Evolutionary conservation across 1,284 basidiomycete species (phyloP).

Genomic region (Sanghuangporus baumii): DNA sequence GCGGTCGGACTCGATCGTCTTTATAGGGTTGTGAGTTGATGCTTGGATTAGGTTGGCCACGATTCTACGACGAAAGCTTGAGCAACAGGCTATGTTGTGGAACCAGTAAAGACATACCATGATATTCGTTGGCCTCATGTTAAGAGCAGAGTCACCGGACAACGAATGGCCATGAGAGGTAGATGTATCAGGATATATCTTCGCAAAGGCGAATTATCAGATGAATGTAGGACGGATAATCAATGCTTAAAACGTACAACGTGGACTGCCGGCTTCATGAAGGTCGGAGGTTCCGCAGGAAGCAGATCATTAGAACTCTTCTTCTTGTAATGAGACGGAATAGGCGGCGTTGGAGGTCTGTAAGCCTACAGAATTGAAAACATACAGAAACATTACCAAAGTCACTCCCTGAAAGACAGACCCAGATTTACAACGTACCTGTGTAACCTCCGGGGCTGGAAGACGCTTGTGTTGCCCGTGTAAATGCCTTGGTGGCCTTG

Average conservation of each 20-base stretch:
- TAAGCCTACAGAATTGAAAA: slow-evolving; percentile 23
- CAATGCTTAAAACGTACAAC: slow-evolving; percentile 7
- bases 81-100: not conserved
- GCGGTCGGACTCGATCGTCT: not conserved
- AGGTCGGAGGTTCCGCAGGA: slow-evolving; percentile 6
- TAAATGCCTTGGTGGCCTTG: slow-evolving; percentile 16
- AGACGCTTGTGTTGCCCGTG: slow-evolving; percentile 21
- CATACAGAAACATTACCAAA: not conserved
- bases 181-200: slow-evolving; percentile 18
- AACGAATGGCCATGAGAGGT: slow-evolving; percentile 14
- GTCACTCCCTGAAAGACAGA: slow-evolving; percentile 4
- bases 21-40: not conserved
- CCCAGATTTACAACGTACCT: not conserved
- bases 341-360: slow-evolving; percentile 32
- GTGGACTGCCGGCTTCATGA: slow-evolving; percentile 11
- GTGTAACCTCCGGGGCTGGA: slow-evolving; percentile 5
- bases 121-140: not conserved
- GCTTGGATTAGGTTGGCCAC: not conserved
- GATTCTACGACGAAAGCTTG: not conserved
- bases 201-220: not conserved
- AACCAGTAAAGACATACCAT: not conserved
- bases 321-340: slow-evolving; percentile 24
- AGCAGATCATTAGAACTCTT: slow-evolving; percentile 20
- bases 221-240: not conserved
- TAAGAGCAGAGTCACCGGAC: slow-evolving; percentile 7